phyloP scores from a whole-genome alignment of 345 rosid species.

The Nasturtium officinale region DNA sequence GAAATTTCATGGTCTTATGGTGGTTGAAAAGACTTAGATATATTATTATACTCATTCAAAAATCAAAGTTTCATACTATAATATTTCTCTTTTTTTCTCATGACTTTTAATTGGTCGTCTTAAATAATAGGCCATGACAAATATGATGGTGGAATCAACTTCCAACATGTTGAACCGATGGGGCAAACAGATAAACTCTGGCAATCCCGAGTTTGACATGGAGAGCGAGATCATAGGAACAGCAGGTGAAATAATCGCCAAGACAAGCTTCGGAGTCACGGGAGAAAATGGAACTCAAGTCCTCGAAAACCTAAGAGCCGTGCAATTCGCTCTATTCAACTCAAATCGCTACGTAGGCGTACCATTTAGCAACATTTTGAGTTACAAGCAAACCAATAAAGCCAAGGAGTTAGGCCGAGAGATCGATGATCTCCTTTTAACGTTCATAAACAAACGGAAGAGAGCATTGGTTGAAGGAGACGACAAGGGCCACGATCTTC shows the following conservation, averaged over 20 bases:
- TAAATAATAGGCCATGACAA: constrained; percentile 62
- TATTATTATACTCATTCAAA: constrained; percentile 34
- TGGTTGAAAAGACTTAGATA: constrained; percentile 19
- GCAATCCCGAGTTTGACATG: constrained; percentile 60
- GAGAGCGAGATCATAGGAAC: constrained; percentile 67
- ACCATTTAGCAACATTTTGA: constrained; percentile 62
- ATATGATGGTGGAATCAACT: constrained; percentile 81
- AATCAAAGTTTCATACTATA: constrained; percentile 18
- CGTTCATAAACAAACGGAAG: constrained; percentile 58
- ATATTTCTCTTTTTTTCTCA: constrained; percentile 22
- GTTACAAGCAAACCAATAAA: constrained; percentile 54
- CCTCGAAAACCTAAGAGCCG: constrained; percentile 63
- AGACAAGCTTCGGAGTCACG: constrained; percentile 79
- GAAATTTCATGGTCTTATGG: constrained; percentile 26
- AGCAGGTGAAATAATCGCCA: constrained; percentile 87
- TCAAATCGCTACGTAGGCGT: constrained; percentile 85
- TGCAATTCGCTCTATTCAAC: constrained; percentile 75
- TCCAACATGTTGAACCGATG: constrained; percentile 74
- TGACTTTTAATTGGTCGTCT: neutral
- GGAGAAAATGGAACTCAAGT: constrained; percentile 60
- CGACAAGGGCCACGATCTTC: constrained; percentile 49
- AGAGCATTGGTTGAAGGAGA: constrained; percentile 20
- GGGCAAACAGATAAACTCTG: constrained; percentile 51
- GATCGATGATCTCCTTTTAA: constrained; percentile 63
- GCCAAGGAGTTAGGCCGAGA: constrained; percentile 68